Evolutionary conservation across 2,329 filamentous ascomycete genomes (phyloP).

Genomic region (Colletotrichum endophyticum): DNA sequence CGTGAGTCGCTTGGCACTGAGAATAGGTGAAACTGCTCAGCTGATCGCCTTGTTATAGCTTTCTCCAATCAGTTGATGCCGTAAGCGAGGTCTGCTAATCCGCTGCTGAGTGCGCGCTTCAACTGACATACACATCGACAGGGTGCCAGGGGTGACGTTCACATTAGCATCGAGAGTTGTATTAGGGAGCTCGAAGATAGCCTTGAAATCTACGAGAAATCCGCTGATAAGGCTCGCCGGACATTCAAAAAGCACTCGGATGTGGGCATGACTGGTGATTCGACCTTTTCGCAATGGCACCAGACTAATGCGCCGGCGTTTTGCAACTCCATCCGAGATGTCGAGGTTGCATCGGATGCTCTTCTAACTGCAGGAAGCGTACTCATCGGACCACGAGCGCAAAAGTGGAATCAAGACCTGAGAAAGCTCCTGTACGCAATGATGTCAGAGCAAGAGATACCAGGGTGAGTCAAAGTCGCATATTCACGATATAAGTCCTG

Average conservation of each 20-base stretch:
- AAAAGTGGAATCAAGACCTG: not conserved
- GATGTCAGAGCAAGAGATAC: not conserved
- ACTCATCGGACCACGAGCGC: not conserved
- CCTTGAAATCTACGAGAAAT: not conserved
- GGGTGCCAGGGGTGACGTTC: not conserved
- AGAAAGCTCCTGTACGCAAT: not conserved
- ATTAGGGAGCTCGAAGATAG: not conserved
- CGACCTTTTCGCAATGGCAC: not conserved
- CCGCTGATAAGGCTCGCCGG: not conserved
- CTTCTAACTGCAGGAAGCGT: not conserved
- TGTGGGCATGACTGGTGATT: not conserved
- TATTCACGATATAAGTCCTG: accelerated
- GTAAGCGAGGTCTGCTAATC: not conserved
- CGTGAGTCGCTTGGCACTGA: not conserved
- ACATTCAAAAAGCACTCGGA: not conserved
- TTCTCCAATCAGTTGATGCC: not conserved
- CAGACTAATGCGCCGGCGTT: not conserved
- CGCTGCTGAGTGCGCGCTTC: not conserved
- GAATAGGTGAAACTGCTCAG: not conserved
- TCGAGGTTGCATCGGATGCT: not conserved
- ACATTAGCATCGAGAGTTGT: not conserved
- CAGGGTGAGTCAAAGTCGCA: not conserved
- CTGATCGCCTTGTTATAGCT: not conserved
- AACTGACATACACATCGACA: not conserved
- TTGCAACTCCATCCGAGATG: not conserved